Base-by-base conservation (phyloP, 768 basidiomycete species). In the Xerocomus spinulosus region DNA sequence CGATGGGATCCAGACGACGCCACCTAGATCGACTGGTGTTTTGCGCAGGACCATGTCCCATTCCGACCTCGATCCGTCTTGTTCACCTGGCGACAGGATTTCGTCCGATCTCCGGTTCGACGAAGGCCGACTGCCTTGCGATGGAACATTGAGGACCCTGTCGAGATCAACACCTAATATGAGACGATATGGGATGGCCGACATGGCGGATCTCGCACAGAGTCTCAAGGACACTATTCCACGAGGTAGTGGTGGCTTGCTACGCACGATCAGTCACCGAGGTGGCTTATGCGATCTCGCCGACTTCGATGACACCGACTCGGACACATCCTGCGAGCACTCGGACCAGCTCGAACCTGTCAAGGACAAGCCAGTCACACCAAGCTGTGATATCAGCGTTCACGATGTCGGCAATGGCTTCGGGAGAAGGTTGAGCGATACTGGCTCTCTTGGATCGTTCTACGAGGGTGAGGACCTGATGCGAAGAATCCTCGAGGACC, bases 121-220 rank as follows among this genome's bases (percentile, higher is more conserved):
- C n/a, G n/a, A n/a, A n/a, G n/a, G n/a, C n/a, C n/a, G n/a, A n/a
- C n/a, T n/a, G n/a, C n/a, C n/a, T n/a, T 42, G 20, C 26, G 29
- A 44, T 8, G 44, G 36, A 13, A 29, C 28, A 3, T 6, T 13
- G 15, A 26, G 13, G 25, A 15, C 21, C 0, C 24, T 29, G 2
- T 28, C 29, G 14, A 6, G 23, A 14, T 17, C 13, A 0, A 24
- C 18, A 9, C 30, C 37, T 9, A 26, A 26, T 10, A 7, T 10
- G 14, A 51, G 60, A 24, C 54, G 50, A 24, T 39, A 56, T 2
- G 59, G 60, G 3, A 34, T 55, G 29, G 51, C 40, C 1, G 50
- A 53, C 5, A 45, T 60, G 55, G 18, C 25, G 3, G 2, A 41
- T 10, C 24, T 48, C 2, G 29, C 49, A 1, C 17, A 47, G 30